Percentiles rank a stretch among this genome's conserved stretches.
phyloP scores from a whole-genome alignment of 148 eudicot genomes.

The Spergularia bocconei region DNA sequence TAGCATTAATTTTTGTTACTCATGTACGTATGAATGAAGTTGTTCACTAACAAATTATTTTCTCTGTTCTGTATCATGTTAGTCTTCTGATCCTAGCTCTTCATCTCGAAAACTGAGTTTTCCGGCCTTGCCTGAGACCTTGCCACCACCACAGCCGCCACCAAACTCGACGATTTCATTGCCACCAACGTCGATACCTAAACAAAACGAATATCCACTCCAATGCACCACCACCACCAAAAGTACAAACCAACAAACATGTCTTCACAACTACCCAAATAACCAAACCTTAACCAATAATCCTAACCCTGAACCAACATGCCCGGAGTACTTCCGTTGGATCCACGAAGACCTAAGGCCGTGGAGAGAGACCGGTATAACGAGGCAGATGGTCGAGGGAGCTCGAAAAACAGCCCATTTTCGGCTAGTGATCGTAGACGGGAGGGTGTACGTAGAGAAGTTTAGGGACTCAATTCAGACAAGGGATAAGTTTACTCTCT shows the following conservation, averaged over 20 bases:
- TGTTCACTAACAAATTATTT: no score
- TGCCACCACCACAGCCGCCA: conserved; percentile 19
- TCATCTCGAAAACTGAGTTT: neutral
- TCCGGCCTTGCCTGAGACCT: neutral
- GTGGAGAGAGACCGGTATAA: conserved; percentile 69
- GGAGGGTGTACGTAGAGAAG: conserved; percentile 66
- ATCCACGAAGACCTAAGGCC: conserved; percentile 74
- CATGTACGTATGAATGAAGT: no score
- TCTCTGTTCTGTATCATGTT: neutral
- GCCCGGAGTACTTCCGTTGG: conserved; percentile 86
- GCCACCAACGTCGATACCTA: neutral
- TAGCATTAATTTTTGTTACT: no score
- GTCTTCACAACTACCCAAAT: conserved; percentile 42
- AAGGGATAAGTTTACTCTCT: conserved; percentile 63
- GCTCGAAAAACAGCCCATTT: conserved; percentile 55
- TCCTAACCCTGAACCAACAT: conserved; percentile 35
- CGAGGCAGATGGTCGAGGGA: conserved; percentile 57
- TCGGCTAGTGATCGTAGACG: conserved; percentile 52
- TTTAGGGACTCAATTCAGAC: conserved; percentile 47
- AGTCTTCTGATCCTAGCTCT: conserved; percentile 22
- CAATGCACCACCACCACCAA: conserved; percentile 34
- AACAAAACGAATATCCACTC: conserved; percentile 27
- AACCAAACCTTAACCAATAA: conserved; percentile 14
- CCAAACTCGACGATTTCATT: neutral
- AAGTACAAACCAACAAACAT: conserved; percentile 38